Conservation (phyloP, 2,329 filamentous ascomycete genomes). For the Clarireedia hainanense region DNA sequence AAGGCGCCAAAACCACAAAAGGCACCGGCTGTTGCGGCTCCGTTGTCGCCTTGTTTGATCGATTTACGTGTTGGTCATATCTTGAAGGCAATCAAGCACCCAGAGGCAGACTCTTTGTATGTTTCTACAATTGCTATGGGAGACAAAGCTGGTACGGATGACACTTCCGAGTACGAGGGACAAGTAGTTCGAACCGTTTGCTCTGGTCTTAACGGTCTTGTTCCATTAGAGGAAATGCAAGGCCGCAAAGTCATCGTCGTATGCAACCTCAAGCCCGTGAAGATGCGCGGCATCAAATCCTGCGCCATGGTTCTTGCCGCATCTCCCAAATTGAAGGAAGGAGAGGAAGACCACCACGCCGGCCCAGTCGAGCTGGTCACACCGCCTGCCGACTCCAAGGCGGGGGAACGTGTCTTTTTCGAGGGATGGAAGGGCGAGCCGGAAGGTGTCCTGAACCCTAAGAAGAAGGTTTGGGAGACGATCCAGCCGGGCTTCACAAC, state of each 20-base stretch:
- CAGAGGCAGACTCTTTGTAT: slow-evolving; percentile 91
- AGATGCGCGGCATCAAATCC: slow-evolving; percentile 86
- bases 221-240: slow-evolving; percentile 95
- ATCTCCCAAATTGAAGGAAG: slow-evolving; percentile 74
- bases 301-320: slow-evolving; percentile 91
- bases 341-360: slow-evolving; percentile 76
- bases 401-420: slow-evolving; percentile 85
- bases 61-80: slow-evolving; percentile 97
- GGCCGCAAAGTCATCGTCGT: slow-evolving; percentile 90
- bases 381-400: slow-evolving; percentile 69
- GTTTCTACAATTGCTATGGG: slow-evolving; percentile 95
- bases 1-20: slow-evolving; percentile 73
- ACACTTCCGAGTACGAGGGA: slow-evolving; percentile 86
- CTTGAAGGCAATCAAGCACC: slow-evolving; percentile 89
- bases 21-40: slow-evolving; percentile 59
- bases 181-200: slow-evolving; percentile 92
- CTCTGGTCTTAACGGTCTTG: slow-evolving; percentile 87
- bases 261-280: slow-evolving; percentile 97
- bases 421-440: slow-evolving; percentile 92
- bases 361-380: slow-evolving; percentile 87
- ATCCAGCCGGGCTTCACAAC: slow-evolving; percentile 96
- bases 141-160: slow-evolving; percentile 75
- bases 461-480: slow-evolving; percentile 99
- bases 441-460: slow-evolving; percentile 89
- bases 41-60: slow-evolving; percentile 76